Percentiles rank a stretch among this genome's conserved stretches.
Conservation (phyloP, 345 rosid genomes). For the Euphorbia pulcherrima region DNA sequence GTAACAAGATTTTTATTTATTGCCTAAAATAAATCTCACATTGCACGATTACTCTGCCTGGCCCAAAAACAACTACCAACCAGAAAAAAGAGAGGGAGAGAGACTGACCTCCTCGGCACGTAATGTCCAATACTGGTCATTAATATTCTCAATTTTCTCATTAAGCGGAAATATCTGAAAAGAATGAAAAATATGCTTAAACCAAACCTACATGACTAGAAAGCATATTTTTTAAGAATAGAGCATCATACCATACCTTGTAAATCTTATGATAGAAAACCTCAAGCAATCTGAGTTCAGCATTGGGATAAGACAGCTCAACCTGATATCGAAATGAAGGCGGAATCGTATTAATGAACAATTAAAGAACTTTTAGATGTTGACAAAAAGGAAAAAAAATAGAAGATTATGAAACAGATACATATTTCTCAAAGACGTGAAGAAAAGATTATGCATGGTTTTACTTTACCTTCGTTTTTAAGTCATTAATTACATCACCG, state of each 20-base stretch:
- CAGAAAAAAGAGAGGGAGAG: not conserved
- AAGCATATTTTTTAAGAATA: not conserved
- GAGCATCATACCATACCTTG: conserved; percentile 22
- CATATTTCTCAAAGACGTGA: not conserved
- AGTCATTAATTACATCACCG: conserved; percentile 34
- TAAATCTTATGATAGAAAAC: conserved; percentile 40
- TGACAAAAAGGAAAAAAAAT: not conserved
- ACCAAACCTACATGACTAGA: not conserved
- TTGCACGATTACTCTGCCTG: not conserved
- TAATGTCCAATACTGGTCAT: conserved; percentile 94
- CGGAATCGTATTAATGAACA: not conserved
- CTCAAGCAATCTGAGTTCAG: conserved; percentile 38
- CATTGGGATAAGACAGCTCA: conserved; percentile 32
- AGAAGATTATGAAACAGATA: not conserved
- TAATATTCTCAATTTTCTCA: conserved; percentile 55
- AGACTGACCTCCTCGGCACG: conserved; percentile 88
- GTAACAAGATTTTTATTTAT: not conserved
- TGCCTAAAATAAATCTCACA: not conserved
- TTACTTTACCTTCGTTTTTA: conserved; percentile 34
- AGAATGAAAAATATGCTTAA: too few species aligned
- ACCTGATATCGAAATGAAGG: conserved; percentile 24
- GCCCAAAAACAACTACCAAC: not conserved
- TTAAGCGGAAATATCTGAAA: conserved; percentile 32
- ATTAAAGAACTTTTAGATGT: not conserved
- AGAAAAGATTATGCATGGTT: not conserved